phyloP scores from a whole-genome alignment of 1,284 basidiomycete genomes.

The Leccinum subatratum region DNA sequence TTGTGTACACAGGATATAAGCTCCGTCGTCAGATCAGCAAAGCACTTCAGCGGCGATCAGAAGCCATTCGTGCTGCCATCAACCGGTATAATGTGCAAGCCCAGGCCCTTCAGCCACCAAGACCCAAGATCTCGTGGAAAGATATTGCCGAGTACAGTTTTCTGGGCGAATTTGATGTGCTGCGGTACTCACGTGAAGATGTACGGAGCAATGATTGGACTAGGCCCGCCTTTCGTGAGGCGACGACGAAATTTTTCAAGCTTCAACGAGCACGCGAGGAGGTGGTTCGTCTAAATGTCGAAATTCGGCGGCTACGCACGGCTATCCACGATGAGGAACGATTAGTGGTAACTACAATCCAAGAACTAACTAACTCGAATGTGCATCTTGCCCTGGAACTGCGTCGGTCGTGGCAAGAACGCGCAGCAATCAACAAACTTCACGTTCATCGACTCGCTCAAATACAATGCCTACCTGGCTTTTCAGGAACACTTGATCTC shows the following conservation, averaged over 20 bases:
- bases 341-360: not conserved
- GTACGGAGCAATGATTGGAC: not conserved
- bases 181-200: not conserved
- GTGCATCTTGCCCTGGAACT: not conserved
- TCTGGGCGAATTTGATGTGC: constrained; percentile 3
- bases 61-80: not conserved
- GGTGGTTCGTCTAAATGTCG: not conserved
- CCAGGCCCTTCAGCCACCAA: not conserved
- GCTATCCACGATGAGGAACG: not conserved
- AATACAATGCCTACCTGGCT: not conserved
- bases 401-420: not conserved
- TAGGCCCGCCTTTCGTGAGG: not conserved
- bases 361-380: not conserved
- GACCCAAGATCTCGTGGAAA: constrained; percentile 7
- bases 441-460: not conserved
- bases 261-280: not conserved
- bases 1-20: not conserved
- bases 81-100: constrained; percentile 4
- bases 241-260: not conserved
- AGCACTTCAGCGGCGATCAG: not conserved
- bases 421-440: not conserved
- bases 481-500: not conserved
- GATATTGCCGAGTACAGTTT: not conserved
- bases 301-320: not conserved
- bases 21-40: constrained; percentile 1